phyloP scores from a whole-genome alignment of 2,329 filamentous ascomycete species.

The Teratosphaeria nubilosa region DNA sequence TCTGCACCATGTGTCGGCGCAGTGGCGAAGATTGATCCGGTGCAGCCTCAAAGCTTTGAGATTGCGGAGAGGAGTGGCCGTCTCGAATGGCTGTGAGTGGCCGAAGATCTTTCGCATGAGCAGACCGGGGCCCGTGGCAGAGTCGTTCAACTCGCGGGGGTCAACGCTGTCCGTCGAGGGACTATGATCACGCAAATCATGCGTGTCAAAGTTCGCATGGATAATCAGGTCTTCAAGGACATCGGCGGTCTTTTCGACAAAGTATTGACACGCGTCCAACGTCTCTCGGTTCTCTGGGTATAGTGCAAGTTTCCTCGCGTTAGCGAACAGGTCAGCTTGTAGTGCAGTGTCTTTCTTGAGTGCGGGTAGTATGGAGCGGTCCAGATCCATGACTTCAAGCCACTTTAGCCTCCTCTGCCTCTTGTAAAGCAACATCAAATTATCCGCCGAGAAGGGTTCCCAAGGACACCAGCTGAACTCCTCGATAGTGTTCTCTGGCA shows the following conservation, averaged over 20 bases:
- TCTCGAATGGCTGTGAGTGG: constrained; percentile 38
- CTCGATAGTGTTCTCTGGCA: background rate
- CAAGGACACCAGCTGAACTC: constrained; percentile 38
- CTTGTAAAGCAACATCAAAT: constrained; percentile 37
- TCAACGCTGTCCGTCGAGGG: constrained; percentile 8
- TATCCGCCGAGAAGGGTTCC: constrained; percentile 38
- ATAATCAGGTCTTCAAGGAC: constrained; percentile 38
- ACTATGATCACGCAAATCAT: constrained; percentile 12
- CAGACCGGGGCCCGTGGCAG: constrained; percentile 36
- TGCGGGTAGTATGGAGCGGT: constrained; percentile 31
- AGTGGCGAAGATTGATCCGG: constrained; percentile 36
- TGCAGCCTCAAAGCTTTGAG: constrained; percentile 37
- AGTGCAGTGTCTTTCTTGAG: constrained; percentile 31
- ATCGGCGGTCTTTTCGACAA: constrained; percentile 32
- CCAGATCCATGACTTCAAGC: constrained; percentile 39
- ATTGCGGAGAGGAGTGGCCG: constrained; percentile 33
- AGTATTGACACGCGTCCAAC: constrained; percentile 33
- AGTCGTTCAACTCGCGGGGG: constrained; percentile 36
- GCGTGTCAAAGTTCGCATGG: constrained; percentile 37
- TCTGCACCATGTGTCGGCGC: constrained; percentile 39
- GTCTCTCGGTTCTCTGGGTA: constrained; percentile 38
- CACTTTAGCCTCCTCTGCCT: constrained; percentile 40
- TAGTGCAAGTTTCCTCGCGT: constrained; percentile 34
- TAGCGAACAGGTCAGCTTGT: constrained; percentile 32
- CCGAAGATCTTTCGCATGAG: constrained; percentile 37